Base-by-base conservation (phyloP, 2,329 filamentous ascomycete species). In the Trichoderma sp. region DNA sequence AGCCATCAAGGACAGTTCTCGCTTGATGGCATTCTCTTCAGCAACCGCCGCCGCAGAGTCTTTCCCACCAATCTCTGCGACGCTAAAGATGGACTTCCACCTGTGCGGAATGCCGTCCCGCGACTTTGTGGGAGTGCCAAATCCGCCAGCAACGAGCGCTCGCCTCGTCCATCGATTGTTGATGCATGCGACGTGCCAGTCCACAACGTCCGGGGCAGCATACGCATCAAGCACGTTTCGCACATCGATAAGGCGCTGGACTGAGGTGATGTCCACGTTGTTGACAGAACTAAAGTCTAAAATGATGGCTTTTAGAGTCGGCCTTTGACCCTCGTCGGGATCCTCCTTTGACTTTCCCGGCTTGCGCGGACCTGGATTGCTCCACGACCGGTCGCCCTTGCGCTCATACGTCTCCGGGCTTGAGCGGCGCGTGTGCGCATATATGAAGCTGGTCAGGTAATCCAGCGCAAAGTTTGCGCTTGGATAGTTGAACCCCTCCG, bases 111-210 rank as follows among this genome's bases (percentile, higher is more conserved):
- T 78, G 1, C 81, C 84, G 19, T 74, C 73, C 5, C 70, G 68
- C 7, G 77, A 78, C 15, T 82, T 83, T 1, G 88, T 87, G 2
- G 93, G 93, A 76, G 91, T 93, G 2, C 94, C 94, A 75, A 98
- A 98, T 13, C 94, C 94, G 27, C 91, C 94, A 2, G 92, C 88
- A 4, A 90, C 90, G 52, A 98, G 88, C 5, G 92, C 94, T 35
- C 93, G 91, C 82, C 97, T 97, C 27, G 93, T 94, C 94, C 94
- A 97, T 57, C 75, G 72, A 82, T 95, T 97, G 81, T 90, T 93
- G 81, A 98, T 91, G 79, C 89, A 91, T n/a, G 94, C 92, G 71
- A 98, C 90, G 79, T 98, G 95, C 94, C 94, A 98, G 77, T 97
- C 93, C 5, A 98, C 94, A 2, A 85, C 84, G 22, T 93, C 89